phyloP scores from a whole-genome alignment of 768 basidiomycete genomes.

The Fomitopsis serialis region DNA sequence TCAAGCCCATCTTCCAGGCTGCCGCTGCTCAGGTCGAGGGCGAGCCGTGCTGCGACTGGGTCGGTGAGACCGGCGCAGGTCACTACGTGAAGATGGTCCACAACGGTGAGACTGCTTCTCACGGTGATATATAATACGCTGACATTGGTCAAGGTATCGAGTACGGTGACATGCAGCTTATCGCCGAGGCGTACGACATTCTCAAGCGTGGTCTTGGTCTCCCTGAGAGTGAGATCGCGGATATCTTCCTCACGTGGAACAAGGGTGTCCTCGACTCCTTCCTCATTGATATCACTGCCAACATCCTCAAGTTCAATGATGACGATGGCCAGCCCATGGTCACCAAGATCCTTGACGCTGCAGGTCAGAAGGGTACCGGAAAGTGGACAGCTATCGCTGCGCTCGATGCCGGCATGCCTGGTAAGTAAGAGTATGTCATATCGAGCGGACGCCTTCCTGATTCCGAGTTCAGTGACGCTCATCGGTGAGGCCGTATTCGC shows the following conservation, averaged over 20 bases:
- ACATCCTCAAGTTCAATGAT: conserved; percentile 96
- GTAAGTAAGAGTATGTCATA: conserved; percentile 33
- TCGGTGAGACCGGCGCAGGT: conserved; percentile 90
- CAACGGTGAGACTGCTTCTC: conserved; percentile 54
- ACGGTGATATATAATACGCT: conserved; percentile 2
- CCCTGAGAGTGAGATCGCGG: conserved; percentile 83
- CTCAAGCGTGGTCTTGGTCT: conserved; percentile 93
- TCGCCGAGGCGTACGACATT: conserved; percentile 98
- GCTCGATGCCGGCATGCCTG: conserved; percentile 85
- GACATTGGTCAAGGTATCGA: conserved; percentile 72
- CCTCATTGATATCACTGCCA: conserved; percentile 96
- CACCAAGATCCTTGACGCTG: conserved; percentile 90
- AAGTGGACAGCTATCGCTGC: conserved; percentile 99
- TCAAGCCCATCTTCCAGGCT: conserved; percentile 99
- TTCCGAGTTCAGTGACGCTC: conserved; percentile 67
- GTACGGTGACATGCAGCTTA: conserved; percentile 99
- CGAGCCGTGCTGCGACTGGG: conserved; percentile 99
- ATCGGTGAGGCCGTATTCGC: conserved; percentile 99
- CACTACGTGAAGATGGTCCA: conserved; percentile 99
- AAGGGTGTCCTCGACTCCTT: conserved; percentile 99
- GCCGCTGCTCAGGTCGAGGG: conserved; percentile 92
- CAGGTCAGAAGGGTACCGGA: conserved; percentile 98
- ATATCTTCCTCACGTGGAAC: conserved; percentile 95
- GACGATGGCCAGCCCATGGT: conserved; percentile 91
- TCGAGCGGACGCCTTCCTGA: neutral